Base-by-base conservation (phyloP, 805 yeast species). In the Cyberlindnera xishuangbannaensis region DNA sequence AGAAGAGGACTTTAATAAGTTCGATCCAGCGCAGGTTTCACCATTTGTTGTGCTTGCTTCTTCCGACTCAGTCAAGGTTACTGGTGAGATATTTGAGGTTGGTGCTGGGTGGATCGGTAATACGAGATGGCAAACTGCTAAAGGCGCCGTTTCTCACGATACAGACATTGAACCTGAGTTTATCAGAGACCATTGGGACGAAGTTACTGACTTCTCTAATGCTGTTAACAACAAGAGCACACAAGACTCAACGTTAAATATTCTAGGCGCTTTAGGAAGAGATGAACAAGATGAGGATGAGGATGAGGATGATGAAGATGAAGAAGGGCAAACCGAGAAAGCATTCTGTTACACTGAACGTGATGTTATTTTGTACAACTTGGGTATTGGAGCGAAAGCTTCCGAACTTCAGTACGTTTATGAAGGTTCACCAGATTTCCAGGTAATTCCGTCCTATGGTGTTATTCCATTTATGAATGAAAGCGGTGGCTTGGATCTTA, bases 71-170 rank as follows among this genome's bases (percentile, higher is more conserved):
- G 71, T 80, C 16, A 68, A 70, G 27, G 73, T 74, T 20, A 75
- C 79, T 29, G 97, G 97, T 37, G 81, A 81, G 58, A 62, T 83
- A 41, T 90, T 79, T 58, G 98, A 90, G 68, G 81, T 78, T 47
- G 98, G 97, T 47, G 95, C 92, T 39, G 97, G 96, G 27, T 90
- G 97, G 96, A 69, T 84, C 48, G 97, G 95, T 51, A 76, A 76
- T 60, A 88, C 96, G 25, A 76, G 97, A 67, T 88, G 92, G 90
- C 95, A 90, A 65, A 76, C 96, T 58, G 80, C 95, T 34, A 77
- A 78, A 43, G 97, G 98, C 47, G 81, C 73, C 28, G 83, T 83
- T 12, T 70, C 75, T 23, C 73, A 70, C 40, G 50, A 46, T 17
- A 48, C 49, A 27, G 42, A 50, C 12, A 49, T 60, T 23, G 75